A percentile compares a stretch with the other conserved stretches of the same genome.
These are phyloP conservation scores for Auricularia sp. DNA, from an alignment of 768 basidiomycete genomes.

Conservation along the genomic window DNA sequence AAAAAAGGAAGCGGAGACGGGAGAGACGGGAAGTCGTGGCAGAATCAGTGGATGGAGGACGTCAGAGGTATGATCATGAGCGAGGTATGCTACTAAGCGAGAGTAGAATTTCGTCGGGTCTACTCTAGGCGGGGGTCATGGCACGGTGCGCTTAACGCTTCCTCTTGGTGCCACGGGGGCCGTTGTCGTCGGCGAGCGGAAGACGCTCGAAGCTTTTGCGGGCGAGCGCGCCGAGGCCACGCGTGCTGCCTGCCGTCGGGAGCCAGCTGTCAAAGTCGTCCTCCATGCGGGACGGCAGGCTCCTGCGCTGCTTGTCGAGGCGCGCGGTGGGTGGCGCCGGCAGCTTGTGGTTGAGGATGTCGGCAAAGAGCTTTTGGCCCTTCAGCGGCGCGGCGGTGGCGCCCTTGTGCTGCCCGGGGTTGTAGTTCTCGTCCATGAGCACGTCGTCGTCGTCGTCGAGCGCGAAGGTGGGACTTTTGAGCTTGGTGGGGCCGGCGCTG, in stretches of 20 bases:
- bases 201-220: not conserved
- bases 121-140: not conserved
- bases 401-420: not conserved
- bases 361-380: not conserved
- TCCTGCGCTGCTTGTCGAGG: not conserved
- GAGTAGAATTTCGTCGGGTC: not conserved
- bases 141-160: not conserved
- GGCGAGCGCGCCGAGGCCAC: not conserved
- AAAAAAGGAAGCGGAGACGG: too few relatives aligned
- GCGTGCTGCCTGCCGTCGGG: not conserved
- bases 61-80: not conserved
- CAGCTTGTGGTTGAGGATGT: not conserved
- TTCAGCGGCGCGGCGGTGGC: not conserved
- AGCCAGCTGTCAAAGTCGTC: not conserved
- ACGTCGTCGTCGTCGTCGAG: not conserved
- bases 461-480: not conserved
- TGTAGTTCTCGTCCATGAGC: not conserved
- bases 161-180: not conserved
- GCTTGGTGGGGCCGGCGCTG: not conserved
- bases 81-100: not conserved
- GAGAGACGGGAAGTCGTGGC: too few relatives aligned
- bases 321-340: not conserved
- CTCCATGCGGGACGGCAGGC: not conserved
- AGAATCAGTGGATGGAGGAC: not conserved
- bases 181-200: not conserved